phyloP scores from a whole-genome alignment of 805 yeast genomes.

The Yamadazyma laniorum region DNA sequence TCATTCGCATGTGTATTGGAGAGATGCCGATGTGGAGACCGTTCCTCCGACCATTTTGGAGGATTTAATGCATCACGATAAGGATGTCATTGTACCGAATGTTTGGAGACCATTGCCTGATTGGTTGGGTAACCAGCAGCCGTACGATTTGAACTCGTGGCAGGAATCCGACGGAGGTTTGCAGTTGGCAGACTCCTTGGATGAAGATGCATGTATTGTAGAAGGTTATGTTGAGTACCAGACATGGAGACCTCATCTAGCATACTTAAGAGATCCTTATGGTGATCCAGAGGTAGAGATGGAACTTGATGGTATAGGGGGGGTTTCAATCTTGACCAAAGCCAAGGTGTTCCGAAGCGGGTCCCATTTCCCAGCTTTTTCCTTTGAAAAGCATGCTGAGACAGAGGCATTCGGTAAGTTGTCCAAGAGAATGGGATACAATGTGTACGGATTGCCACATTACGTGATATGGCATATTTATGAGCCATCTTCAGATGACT shows the following conservation, averaged over 20 bases:
- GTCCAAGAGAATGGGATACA: constrained; percentile 80
- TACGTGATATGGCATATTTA: constrained; percentile 96
- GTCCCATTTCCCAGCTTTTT: constrained; percentile 94
- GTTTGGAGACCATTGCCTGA: constrained; percentile 90
- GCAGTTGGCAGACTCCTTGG: constrained; percentile 69
- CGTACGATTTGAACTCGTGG: constrained; percentile 84
- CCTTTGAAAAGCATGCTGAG: constrained; percentile 94
- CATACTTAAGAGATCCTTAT: constrained; percentile 89
- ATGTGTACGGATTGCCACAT: constrained; percentile 88
- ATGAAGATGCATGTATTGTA: constrained; percentile 94
- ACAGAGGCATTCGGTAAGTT: constrained; percentile 96
- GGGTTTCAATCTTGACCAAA: constrained; percentile 87
- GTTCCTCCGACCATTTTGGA: constrained; percentile 81
- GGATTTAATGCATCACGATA: constrained; percentile 87
- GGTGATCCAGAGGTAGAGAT: constrained; percentile 93
- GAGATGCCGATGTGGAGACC: constrained; percentile 96
- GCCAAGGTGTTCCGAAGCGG: constrained; percentile 86
- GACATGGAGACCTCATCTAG: constrained; percentile 97
- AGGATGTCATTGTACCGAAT: constrained; percentile 92
- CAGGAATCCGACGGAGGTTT: constrained; percentile 81
- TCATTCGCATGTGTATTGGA: constrained; percentile 96
- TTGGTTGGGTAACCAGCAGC: constrained; percentile 82
- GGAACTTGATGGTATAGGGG: constrained; percentile 96
- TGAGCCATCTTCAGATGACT: constrained; percentile 92
- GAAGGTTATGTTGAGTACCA: constrained; percentile 98